Conservation (phyloP, 2,329 filamentous ascomycete species). For the Ceratocystiopsis brevicomis region DNA sequence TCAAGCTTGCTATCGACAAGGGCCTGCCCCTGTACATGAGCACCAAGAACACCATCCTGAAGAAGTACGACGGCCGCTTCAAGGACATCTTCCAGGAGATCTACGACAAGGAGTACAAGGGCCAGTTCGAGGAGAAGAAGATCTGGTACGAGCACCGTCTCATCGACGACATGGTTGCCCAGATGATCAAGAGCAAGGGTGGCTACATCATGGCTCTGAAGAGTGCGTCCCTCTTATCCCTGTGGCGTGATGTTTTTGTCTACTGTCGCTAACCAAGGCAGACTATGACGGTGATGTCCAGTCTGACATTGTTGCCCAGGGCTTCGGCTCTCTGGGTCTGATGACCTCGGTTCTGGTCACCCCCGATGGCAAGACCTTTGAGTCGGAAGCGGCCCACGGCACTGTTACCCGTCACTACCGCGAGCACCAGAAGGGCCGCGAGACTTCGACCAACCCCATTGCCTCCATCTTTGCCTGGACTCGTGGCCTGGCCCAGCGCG, state of each 20-base stretch:
- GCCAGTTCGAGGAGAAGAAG: conserved; percentile 70
- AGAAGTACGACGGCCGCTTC: conserved; percentile 96
- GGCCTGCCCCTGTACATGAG: conserved; percentile 93
- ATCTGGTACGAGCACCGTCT: conserved; percentile 99
- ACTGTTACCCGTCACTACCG: conserved; percentile 97
- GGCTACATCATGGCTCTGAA: conserved; percentile 97
- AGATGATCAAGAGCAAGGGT: conserved; percentile 98
- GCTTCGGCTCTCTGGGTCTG: conserved; percentile 90
- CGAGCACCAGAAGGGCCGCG: conserved; percentile 93
- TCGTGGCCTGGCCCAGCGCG: conserved; percentile 78
- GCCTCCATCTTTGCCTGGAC: conserved; percentile 99
- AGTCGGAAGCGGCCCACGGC: conserved; percentile 93
- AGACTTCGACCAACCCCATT: conserved; percentile 97
- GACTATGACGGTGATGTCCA: conserved; percentile 99
- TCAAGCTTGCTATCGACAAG: conserved; percentile 87
- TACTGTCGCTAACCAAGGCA: conserved; percentile 17
- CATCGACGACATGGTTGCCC: conserved; percentile 98
- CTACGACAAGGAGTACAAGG: conserved; percentile 74
- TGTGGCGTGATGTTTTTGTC: not conserved
- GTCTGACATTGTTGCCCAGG: conserved; percentile 94
- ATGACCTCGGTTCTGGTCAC: conserved; percentile 98
- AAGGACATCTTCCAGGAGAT: conserved; percentile 99
- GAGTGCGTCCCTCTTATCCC: conserved; percentile 38
- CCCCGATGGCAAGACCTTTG: conserved; percentile 89
- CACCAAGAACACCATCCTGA: conserved; percentile 99